Conservation (phyloP, 192 early-diverging fungal genomes). For the Dissophora globulifera region DNA sequence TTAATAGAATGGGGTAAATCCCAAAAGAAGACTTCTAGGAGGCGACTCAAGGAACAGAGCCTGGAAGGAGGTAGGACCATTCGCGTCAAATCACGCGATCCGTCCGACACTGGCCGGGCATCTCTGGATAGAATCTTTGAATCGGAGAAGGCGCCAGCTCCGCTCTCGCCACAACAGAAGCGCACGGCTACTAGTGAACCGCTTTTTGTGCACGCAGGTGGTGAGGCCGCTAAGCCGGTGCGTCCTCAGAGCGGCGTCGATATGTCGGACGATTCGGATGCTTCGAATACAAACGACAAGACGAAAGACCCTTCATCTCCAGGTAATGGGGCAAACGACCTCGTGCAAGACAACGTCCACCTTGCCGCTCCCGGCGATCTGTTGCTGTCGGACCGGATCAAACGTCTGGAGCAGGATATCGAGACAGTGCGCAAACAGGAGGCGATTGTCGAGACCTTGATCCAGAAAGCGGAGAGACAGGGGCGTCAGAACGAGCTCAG, state of each 20-base stretch:
- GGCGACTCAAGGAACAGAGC: constrained; percentile 14
- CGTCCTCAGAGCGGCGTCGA: background rate
- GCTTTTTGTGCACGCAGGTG: no score
- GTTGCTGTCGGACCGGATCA: constrained; percentile 66
- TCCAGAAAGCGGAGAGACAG: constrained; percentile 65
- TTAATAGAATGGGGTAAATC: constrained; percentile 40
- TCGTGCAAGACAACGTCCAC: constrained; percentile 60
- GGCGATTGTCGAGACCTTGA: constrained; percentile 72
- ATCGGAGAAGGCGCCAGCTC: background rate
- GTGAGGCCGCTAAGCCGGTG: no score
- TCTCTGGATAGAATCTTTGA: constrained; percentile 17
- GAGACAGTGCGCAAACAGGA: constrained; percentile 70
- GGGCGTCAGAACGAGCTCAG: constrained; percentile 69
- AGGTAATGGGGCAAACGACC: constrained; percentile 49
- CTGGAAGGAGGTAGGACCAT: constrained; percentile 17
- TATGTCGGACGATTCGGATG: background rate
- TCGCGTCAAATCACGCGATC: constrained; percentile 6
- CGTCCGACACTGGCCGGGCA: constrained; percentile 1
- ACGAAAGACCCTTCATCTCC: background rate
- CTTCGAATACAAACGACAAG: background rate
- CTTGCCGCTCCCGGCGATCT: constrained; percentile 77
- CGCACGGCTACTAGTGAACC: background rate
- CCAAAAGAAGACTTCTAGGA: constrained; percentile 12
- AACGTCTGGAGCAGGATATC: constrained; percentile 61
- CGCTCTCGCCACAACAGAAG: background rate